A percentile compares a stretch with the other conserved stretches of the same genome.
phyloP scores from a whole-genome alignment of 1,139 yeast genomes.

The Candida freyschussii region DNA sequence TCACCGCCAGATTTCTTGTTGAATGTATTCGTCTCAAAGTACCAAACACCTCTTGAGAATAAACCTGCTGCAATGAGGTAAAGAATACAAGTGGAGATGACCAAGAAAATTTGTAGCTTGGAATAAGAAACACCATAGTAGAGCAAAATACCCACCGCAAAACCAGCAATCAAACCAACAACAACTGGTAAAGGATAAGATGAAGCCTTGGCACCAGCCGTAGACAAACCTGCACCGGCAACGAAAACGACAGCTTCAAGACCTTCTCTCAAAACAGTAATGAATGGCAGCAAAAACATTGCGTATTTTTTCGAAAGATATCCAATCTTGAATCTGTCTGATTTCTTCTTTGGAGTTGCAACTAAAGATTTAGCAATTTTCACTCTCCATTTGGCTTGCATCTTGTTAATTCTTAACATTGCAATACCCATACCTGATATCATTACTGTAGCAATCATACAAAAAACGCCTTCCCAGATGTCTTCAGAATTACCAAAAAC shows the following conservation, averaged over 20 bases:
- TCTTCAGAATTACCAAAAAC: conserved; percentile 81
- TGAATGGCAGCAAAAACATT: conserved; percentile 71
- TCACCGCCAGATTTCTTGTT: conserved; percentile 74
- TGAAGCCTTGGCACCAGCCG: conserved; percentile 46
- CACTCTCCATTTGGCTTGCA: conserved; percentile 76
- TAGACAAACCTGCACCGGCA: conserved; percentile 77
- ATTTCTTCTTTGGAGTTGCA: conserved; percentile 34
- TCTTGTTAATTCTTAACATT: conserved; percentile 73
- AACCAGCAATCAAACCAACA: conserved; percentile 72
- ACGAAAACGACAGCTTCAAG: conserved; percentile 87
- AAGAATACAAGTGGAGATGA: conserved; percentile 74
- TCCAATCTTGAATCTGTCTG: conserved; percentile 33
- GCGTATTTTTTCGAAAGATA: conserved; percentile 54
- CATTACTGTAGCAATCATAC: conserved; percentile 72
- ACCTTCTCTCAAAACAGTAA: conserved; percentile 86
- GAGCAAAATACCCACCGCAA: conserved; percentile 56
- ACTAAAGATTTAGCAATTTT: conserved; percentile 32
- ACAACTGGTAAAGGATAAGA: conserved; percentile 83
- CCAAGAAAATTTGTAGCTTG: conserved; percentile 74
- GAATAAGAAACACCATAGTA: conserved; percentile 72
- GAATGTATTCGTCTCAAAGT: conserved; percentile 62
- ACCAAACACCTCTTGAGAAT: conserved; percentile 89
- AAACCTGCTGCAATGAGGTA: conserved; percentile 86
- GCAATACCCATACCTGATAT: conserved; percentile 90
- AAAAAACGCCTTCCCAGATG: conserved; percentile 88